These are phyloP conservation scores for Begonia peltatifolia DNA, from an alignment of 306 rosid genomes.

Conservation along the genomic window DNA sequence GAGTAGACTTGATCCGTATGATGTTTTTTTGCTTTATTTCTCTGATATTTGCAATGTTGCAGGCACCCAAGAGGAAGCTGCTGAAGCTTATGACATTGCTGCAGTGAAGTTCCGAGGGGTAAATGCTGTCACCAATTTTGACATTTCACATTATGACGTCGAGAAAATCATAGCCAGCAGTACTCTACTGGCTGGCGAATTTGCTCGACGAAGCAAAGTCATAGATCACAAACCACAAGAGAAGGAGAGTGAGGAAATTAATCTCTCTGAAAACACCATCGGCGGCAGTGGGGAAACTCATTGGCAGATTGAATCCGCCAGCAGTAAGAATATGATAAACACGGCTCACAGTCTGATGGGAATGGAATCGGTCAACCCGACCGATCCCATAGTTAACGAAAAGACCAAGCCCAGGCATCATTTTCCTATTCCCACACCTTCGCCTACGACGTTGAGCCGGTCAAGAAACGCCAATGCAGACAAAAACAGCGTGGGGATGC, in stretches of 20 bases:
- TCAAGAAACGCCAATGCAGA: slow-evolving; percentile 88
- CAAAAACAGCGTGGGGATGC: slow-evolving; percentile 25
- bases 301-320: neutral
- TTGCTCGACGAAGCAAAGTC: slow-evolving; percentile 16
- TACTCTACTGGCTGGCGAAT: slow-evolving; percentile 9
- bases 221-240: neutral
- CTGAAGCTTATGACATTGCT: slow-evolving; percentile 15
- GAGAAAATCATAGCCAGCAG: slow-evolving; percentile 11
- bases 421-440: slow-evolving; percentile 62
- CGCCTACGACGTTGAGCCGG: slow-evolving; percentile 66
- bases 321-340: neutral
- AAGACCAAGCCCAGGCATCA: slow-evolving; percentile 31
- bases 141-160: slow-evolving; percentile 10
- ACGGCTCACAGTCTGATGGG: slow-evolving; percentile 39
- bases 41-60: neutral
- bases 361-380: slow-evolving; percentile 29
- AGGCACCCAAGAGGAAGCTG: slow-evolving; percentile 20
- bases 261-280: neutral
- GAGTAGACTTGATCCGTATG: slow-evolving; percentile 6
- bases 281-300: neutral
- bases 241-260: neutral
- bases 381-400: slow-evolving; percentile 22
- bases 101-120: slow-evolving; percentile 18
- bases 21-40: neutral
- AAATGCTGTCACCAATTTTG: slow-evolving; percentile 15